Evolutionary conservation across 495 filamentous ascomycete species (phyloP), one percentile per base, ranked within the genome.

Genomic region (Aspergillus wentii): DNA sequence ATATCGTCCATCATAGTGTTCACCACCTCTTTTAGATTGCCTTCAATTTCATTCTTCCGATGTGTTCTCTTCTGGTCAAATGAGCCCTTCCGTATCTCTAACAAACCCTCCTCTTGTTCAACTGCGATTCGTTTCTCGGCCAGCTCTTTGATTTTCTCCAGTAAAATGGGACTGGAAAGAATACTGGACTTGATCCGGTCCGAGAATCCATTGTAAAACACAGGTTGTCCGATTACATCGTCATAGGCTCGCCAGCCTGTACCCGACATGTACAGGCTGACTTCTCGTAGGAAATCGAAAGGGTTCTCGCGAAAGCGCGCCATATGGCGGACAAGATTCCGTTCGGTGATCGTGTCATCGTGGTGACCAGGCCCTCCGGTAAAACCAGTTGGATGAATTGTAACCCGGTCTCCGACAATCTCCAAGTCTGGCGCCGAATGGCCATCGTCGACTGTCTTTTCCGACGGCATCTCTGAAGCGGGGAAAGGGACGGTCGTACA

Each of bases 201-300:
- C 23, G 80, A 80, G 62, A 94, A 98, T 13, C 92, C 92, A 5
- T 81, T 64, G 57, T 96, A 97, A 70, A 89, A 97, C 23, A 96
- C 82, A 1, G 87, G 86, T 59, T 95, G 91, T 9, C 92, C 92
- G 46, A 96, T 79, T 44, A 87, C 73, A 37, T 85, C 69, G 58
- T 96, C 87, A 69, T 98, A 98, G 43, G 83, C 84, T 36, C 92
- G 80, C 92, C 92, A 98, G 38, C 88, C 89, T 3, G 83, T 83
- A 35, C 92, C 92, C 4, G 83, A 87, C 45, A 95, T 83, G 59
- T 96, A 86, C 30, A 94, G 69, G 38, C 82, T 86, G 42, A 97
- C 82, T 68, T 98, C 91, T 40, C 89, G 85, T 21, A 98, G 79
- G 61, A 95, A 96, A 40, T 87, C 84, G 53, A 82, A 61, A 11